Evolutionary conservation across 106 monocot species (phyloP), one percentile per base, ranked within the genome.

Genomic region (Apostasia ramifera): DNA sequence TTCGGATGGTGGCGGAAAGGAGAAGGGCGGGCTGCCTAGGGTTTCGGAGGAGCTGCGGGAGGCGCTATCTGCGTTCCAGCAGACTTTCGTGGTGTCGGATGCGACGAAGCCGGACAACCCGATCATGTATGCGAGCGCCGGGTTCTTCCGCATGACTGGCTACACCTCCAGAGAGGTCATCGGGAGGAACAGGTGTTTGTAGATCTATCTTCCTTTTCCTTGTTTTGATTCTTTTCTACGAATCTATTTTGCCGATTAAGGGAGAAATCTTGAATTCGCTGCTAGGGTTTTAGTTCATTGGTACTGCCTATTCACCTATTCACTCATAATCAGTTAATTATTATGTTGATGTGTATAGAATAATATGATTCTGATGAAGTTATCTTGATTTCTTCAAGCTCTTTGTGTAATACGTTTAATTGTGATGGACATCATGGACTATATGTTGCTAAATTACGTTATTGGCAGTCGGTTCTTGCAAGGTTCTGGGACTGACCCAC

Each of bases 1-100:
- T 15, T 88, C 92, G 2, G 84, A 76, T 1, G 67, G n/a, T 2
- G 73, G 62, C 2, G 68, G 65, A 40, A 79, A 45, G 37, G 77
- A 62, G 57, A 59, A 67, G 41, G 77, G 71, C 0, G 60, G 70
- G 38, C 8, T 90, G 55, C 92, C 92, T 9, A 74, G 87, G 71
- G 85, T 98, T 46, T 92, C 97, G 49, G 92, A 92, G 85, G 92
- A 98, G 63, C 86, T 98, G 4, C 72, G 79, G 57, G 97, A 89
- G 2, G 97, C 85, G 26, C 73, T 98, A 15, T 98, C 97, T 41
- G 97, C 97, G 4, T 98, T 98, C 79, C 89, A 92, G 72, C 97
- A 98, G 75, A 90, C 97, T 1, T 98, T 98, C 66, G 97, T 98
- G 47, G 97, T 98, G 51, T 90, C 86, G 1, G 97, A 98, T 51